Evolutionary conservation across 306 rosid species (phyloP).

Genomic region (barrel medic (Medicago truncatula)): DNA sequence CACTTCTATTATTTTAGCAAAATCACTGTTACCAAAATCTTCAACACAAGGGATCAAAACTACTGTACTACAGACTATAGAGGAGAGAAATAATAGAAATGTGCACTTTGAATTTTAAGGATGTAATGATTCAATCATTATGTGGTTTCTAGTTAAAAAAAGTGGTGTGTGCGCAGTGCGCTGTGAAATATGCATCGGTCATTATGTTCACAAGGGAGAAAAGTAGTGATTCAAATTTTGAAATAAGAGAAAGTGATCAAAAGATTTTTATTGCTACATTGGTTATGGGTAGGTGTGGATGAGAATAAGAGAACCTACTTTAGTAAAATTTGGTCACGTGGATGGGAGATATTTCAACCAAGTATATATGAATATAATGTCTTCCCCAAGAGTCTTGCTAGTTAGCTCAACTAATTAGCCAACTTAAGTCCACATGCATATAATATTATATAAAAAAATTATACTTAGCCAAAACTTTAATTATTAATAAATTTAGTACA

Average conservation of each 20-base stretch:
- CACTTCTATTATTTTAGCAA: conserved; percentile 42
- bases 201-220: conserved; percentile 48
- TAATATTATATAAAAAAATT: conserved; percentile 30
- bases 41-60: conserved; percentile 21
- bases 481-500: conserved; percentile 14
- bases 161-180: conserved; percentile 48
- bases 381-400: conserved; percentile 36
- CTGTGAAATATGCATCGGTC: conserved; percentile 46
- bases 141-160: conserved; percentile 37
- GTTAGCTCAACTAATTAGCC: conserved; percentile 49
- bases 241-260: conserved; percentile 54
- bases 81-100: conserved; percentile 39
- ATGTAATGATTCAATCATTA: conserved; percentile 62
- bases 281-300: conserved; percentile 53
- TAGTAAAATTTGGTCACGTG: conserved; percentile 65
- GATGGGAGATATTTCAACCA: conserved; percentile 52
- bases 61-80: background rate
- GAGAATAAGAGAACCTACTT: conserved; percentile 50
- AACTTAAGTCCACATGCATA: background rate
- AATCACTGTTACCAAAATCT: conserved; percentile 32
- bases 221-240: conserved; percentile 80
- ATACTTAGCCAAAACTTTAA: conserved; percentile 37
- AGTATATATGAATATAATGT: background rate
- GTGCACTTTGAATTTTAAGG: conserved; percentile 59
- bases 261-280: conserved; percentile 29